Evolutionary conservation across 2,329 filamentous ascomycete species (phyloP).

Genomic region (Cladosporium sp.): DNA sequence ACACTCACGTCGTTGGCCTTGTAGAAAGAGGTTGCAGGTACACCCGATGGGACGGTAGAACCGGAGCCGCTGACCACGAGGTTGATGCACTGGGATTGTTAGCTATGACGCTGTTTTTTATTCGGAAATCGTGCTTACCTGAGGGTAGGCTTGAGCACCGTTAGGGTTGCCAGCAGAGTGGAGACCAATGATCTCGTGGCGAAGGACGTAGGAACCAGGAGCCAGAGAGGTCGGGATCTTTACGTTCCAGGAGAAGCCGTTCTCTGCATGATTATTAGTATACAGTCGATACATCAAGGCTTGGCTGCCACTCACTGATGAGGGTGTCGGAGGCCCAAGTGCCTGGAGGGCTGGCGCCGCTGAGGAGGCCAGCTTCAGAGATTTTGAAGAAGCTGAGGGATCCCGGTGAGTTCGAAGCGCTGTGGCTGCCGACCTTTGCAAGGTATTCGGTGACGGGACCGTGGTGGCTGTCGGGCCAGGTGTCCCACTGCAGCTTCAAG

Average conservation of each 20-base stretch:
- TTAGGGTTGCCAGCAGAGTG: constrained; percentile 51
- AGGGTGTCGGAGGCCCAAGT: constrained; percentile 59
- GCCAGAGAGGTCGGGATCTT: constrained; percentile 55
- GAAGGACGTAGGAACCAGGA: constrained; percentile 55
- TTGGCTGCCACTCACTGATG: constrained; percentile 20
- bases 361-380: constrained; percentile 54
- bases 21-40: constrained; percentile 57
- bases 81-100: constrained; percentile 52
- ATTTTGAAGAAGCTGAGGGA: constrained; percentile 66
- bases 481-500: constrained; percentile 62
- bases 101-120: background rate
- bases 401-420: constrained; percentile 53
- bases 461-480: constrained; percentile 64
- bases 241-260: constrained; percentile 37
- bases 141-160: constrained; percentile 49
- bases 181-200: constrained; percentile 62
- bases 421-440: constrained; percentile 59
- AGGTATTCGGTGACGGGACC: constrained; percentile 66
- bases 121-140: constrained; percentile 15
- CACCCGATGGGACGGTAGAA: constrained; percentile 51
- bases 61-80: constrained; percentile 58
- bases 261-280: background rate
- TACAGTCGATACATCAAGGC: background rate
- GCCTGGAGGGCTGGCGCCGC: constrained; percentile 44
- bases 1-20: constrained; percentile 48